Base-by-base conservation (phyloP, 164 flowering plant genomes). In the Liquidambar formosana region DNA sequence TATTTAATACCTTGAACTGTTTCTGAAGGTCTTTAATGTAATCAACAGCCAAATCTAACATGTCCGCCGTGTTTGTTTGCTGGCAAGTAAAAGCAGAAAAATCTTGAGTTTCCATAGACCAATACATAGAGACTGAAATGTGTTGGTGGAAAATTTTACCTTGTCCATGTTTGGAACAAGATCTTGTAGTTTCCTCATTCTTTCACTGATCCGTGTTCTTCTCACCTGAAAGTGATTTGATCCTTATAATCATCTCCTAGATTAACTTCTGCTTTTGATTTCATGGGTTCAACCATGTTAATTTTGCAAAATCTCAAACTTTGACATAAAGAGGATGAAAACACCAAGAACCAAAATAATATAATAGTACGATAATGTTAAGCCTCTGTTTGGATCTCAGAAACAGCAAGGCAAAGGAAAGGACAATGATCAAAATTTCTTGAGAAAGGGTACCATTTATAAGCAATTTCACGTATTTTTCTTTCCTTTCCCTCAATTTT, bases 151-250 rank as follows among this genome's bases (percentile, higher is more conserved):
- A 3, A 38, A 26, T 22, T 53, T 14, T 78, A 88, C 93, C 93
- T 88, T 88, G 68, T 88, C 93, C 93, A 88, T 88, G 83, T 86
- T 85, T 0, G 93, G 93, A 9, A 88, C 90, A 45, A 88, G 88
- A 41, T 88, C 93, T 60, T 88, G 90, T 15, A 88, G 67, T 58
- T 85, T 88, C 77, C 88, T 83, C 90, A 88, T 88, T 56, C 90
- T 70, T 68, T 88, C 93, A 68, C 93, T 88, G 65, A 88, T 88
- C 62, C 83, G 75, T 14, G 88, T 83, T 77, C 93, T 85, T 75
- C 93, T 82, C 57, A 88, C 84, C 93, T 88, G 78, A 59, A 75
- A 63, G 26, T 38, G 48, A 28, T 53, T 28, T 47, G 16, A 49
- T 14, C 10, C n/a, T 22, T 18, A 28, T 25, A 38, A 46, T 14